Evolutionary conservation across 257 asterid genomes (phyloP).

Genomic region (Paraleonurus japonicus): DNA sequence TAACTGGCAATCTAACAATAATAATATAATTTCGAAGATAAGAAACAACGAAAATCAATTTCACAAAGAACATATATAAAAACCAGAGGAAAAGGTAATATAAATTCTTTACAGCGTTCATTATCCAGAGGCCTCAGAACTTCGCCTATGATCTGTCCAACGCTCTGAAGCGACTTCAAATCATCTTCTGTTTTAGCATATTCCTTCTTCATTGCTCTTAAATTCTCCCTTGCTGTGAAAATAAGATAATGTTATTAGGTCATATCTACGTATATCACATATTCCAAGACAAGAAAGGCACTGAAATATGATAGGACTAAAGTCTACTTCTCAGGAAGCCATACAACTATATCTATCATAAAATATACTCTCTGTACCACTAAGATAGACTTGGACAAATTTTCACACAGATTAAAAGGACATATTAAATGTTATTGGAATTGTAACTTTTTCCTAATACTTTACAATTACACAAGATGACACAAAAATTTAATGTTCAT

Average conservation of each 20-base stretch:
- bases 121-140: constrained; percentile 92
- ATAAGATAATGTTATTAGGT: background rate
- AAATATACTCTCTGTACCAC: background rate
- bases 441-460: background rate
- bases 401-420: background rate
- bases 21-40: background rate
- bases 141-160: constrained; percentile 96
- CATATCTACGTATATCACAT: constrained; percentile 39
- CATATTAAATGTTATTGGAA: background rate
- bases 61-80: constrained; percentile 28
- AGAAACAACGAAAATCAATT: constrained; percentile 11
- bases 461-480: background rate
- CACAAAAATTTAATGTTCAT: background rate
- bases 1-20: background rate
- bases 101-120: constrained; percentile 61
- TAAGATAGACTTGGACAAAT: background rate
- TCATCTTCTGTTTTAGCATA: constrained; percentile 87
- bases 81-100: constrained; percentile 12
- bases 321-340: constrained; percentile 16
- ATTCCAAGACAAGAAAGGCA: constrained; percentile 48
- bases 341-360: background rate
- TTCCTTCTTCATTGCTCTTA: background rate
- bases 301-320: constrained; percentile 27
- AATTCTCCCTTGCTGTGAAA: background rate
- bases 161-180: constrained; percentile 96